Conservation (phyloP, 768 basidiomycete species). For the Podaxis sp. region DNA sequence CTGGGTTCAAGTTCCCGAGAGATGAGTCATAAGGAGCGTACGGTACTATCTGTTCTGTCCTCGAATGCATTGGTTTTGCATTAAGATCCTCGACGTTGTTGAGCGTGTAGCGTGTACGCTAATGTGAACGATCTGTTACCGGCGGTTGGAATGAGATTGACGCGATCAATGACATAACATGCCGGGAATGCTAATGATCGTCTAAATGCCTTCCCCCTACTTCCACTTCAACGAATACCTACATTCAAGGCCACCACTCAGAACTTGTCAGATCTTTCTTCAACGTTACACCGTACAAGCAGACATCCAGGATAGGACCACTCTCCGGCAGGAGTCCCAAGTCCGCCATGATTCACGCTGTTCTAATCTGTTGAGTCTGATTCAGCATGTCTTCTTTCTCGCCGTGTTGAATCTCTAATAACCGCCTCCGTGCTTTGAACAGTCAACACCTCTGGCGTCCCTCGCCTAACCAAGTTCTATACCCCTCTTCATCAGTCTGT, state of each 20-base stretch:
- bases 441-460: conserved; percentile 94
- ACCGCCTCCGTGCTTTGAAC: conserved; percentile 8
- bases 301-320: not conserved
- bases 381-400: conserved; percentile 16
- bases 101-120: not conserved
- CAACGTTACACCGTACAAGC: not conserved
- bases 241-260: not conserved
- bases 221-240: not conserved
- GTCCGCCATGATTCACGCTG: conserved; percentile 74
- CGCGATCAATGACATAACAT: conserved; percentile 13
- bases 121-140: not conserved
- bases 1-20: conserved; percentile 72
- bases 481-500: conserved; percentile 70
- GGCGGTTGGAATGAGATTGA: not conserved
- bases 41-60: not conserved
- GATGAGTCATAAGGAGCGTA: conserved; percentile 45
- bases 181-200: not conserved
- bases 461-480: conserved; percentile 87
- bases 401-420: conserved; percentile 3
- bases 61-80: too few relatives aligned
- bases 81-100: not conserved
- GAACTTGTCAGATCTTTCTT: not conserved
- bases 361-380: conserved; percentile 70
- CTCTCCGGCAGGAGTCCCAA: not conserved
- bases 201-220: not conserved